Evolutionary conservation across 495 filamentous ascomycete species (phyloP).

Genomic region (Penicillium salamii): DNA sequence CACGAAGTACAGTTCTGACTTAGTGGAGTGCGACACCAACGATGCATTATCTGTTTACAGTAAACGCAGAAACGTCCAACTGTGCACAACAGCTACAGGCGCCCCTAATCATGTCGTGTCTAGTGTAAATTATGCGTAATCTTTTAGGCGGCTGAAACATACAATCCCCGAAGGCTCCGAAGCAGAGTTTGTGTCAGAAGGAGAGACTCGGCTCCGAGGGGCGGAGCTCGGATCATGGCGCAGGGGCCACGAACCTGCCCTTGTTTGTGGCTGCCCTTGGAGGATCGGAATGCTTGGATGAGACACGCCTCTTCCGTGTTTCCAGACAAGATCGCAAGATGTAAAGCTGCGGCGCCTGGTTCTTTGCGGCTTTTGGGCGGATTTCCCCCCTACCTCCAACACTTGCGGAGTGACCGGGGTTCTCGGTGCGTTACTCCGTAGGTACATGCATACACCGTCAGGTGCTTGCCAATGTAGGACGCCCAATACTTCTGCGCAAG

Average conservation of each 20-base stretch:
- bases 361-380: neutral
- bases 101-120: no score
- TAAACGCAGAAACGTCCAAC: neutral
- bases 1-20: neutral
- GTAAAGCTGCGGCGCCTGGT: neutral
- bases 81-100: no score
- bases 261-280: neutral
- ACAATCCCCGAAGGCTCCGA: neutral
- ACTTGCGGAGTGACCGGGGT: conserved; percentile 2
- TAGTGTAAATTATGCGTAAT: neutral
- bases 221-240: neutral
- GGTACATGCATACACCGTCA: conserved; percentile 1
- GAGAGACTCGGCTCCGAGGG: conserved; percentile 3
- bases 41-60: neutral
- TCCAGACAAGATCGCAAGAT: neutral
- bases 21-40: neutral
- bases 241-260: neutral
- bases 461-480: conserved; percentile 2
- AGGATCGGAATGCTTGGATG: neutral
- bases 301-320: neutral
- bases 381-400: neutral
- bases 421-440: neutral
- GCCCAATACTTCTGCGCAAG: neutral
- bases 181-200: neutral
- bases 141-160: conserved; percentile 7